Percentiles rank a stretch among this genome's conserved stretches.
Evolutionary conservation across 2,329 filamentous ascomycete genomes (phyloP).

Genomic region (Fusarium sp.): DNA sequence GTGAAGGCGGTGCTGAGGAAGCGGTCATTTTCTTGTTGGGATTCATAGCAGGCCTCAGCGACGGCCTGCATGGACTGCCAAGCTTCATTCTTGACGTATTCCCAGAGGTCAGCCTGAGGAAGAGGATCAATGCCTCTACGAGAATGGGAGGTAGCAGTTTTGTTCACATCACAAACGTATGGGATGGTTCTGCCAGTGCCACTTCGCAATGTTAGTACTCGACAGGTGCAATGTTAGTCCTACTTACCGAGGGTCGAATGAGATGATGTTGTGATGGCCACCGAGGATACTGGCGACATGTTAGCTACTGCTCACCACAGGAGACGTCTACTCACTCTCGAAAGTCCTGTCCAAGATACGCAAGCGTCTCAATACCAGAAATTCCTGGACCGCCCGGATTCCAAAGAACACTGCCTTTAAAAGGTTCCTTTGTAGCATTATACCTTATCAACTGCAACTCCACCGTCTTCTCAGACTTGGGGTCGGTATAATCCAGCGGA

Average conservation of each 20-base stretch:
- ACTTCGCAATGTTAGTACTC: background rate
- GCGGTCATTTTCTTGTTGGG: slow-evolving; percentile 43
- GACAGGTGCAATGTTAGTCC: accelerated
- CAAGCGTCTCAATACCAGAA: slow-evolving; percentile 29
- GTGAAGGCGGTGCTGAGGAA: slow-evolving; percentile 51
- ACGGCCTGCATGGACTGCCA: background rate
- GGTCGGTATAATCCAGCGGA: slow-evolving; percentile 54
- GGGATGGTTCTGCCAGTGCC: slow-evolving; percentile 38
- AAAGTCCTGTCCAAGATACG: slow-evolving; percentile 20
- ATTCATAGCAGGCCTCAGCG: slow-evolving; percentile 42
- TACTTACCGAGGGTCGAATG: slow-evolving; percentile 41
- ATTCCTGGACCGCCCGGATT: slow-evolving; percentile 54
- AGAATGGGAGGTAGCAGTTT: background rate
- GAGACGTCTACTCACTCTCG: background rate
- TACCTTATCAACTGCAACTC: slow-evolving; percentile 49
- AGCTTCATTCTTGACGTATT: slow-evolving; percentile 13
- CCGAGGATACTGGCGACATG: slow-evolving; percentile 13
- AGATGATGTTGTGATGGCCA: slow-evolving; percentile 30
- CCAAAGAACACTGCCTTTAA: slow-evolving; percentile 53
- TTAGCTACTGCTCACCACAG: background rate
- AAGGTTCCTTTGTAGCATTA: slow-evolving; percentile 46
- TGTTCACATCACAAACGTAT: slow-evolving; percentile 11
- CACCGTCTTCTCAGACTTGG: slow-evolving; percentile 44
- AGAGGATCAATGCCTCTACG: slow-evolving; percentile 11
- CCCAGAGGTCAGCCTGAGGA: slow-evolving; percentile 23